Evolutionary conservation across 202 grass and related monocot species (phyloP), one percentile per base, ranked within the genome.

Genomic region (Hordeum pubiflorum): DNA sequence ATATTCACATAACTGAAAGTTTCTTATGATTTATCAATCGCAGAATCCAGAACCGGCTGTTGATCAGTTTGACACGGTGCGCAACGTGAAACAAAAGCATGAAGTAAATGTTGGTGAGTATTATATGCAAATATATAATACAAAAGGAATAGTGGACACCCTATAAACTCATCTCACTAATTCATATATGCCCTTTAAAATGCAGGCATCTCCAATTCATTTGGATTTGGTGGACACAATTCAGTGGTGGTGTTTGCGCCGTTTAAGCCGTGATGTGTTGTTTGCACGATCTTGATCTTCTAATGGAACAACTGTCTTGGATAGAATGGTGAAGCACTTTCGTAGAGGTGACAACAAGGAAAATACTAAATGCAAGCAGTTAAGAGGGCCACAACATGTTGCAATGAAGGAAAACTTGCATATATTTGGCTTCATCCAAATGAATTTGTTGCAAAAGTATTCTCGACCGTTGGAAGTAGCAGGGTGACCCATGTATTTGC

Each of bases 121-220:
- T 11, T 6, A 5, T 4, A 24, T 34, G 6, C 11, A 31, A 29
- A 75, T 44, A 6, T 4, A 32, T 11, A 70, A 37, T 69, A 5
- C n/a, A 41, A 22, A 69, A 1, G 5, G 4, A 23, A 12, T 37
- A 69, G 1, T 32, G 62, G 2, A 33, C 7, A 17, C 0, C 32
- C 32, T n/a, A 66, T 36, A 38, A n/a, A 21, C 13, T 27, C 24
- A 9, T 6, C 1, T 14, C 3, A 12, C 70, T 37, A 29, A 10
- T 75, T 65, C 37, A 22, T 3, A 58, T 52, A 22, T 46, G 10
- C 24, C 44, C 13, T 7, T 65, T 27, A 15, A 14, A 52, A 57
- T 81, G 34, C 71, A 85, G 81, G 84, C 44, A 87, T 93, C 65
- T 89, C 91, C 8, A 89, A 87, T 72, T 93, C 91, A 84, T 48